These are phyloP conservation scores for Conoideocrella luteorostrata DNA, from an alignment of 2,329 filamentous ascomycete genomes.

Conservation along the genomic window DNA sequence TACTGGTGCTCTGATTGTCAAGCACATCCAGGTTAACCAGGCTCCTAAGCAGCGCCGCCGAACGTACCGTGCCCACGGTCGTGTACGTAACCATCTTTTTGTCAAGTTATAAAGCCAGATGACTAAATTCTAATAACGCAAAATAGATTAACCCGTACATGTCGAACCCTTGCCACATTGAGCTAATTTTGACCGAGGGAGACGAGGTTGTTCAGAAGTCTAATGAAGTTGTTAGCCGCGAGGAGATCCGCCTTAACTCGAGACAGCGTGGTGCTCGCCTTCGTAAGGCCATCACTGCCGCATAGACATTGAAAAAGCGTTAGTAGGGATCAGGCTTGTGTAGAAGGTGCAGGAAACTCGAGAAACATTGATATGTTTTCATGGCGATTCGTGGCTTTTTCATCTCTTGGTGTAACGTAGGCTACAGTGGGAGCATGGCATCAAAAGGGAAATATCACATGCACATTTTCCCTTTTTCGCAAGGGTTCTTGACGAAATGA, in stretches of 20 bases:
- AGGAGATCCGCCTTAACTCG: slow-evolving; percentile 67
- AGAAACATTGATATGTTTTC: slow-evolving; percentile 13
- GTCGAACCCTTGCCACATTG: slow-evolving; percentile 99
- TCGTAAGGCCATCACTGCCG: slow-evolving; percentile 59
- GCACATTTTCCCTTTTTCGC: slow-evolving; percentile 23
- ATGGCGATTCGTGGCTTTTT: slow-evolving; percentile 29
- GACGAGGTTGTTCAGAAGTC: slow-evolving; percentile 95
- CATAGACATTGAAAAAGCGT: slow-evolving; percentile 35
- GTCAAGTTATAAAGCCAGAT: too few species aligned
- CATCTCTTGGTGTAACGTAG: slow-evolving; percentile 32
- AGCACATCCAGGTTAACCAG: slow-evolving; percentile 99
- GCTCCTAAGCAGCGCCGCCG: slow-evolving; percentile 98
- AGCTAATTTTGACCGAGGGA: slow-evolving; percentile 97
- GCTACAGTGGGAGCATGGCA: slow-evolving; percentile 32
- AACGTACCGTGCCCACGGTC: slow-evolving; percentile 99
- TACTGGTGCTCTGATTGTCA: slow-evolving; percentile 94
- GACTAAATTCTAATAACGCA: slow-evolving; percentile 19
- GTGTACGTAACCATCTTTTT: slow-evolving; percentile 63
- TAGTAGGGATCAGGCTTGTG: slow-evolving; percentile 8
- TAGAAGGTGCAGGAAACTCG: slow-evolving; percentile 9
- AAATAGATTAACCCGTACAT: slow-evolving; percentile 98
- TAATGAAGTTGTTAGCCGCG: slow-evolving; percentile 68
- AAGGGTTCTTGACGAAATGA: slow-evolving; percentile 31
- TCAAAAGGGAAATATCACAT: slow-evolving; percentile 30
- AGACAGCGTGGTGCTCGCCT: slow-evolving; percentile 79